Evolutionary conservation across 2,329 filamentous ascomycete genomes (phyloP), one percentile per base, ranked within the genome.

Genomic region (Cytospora piceicola): DNA sequence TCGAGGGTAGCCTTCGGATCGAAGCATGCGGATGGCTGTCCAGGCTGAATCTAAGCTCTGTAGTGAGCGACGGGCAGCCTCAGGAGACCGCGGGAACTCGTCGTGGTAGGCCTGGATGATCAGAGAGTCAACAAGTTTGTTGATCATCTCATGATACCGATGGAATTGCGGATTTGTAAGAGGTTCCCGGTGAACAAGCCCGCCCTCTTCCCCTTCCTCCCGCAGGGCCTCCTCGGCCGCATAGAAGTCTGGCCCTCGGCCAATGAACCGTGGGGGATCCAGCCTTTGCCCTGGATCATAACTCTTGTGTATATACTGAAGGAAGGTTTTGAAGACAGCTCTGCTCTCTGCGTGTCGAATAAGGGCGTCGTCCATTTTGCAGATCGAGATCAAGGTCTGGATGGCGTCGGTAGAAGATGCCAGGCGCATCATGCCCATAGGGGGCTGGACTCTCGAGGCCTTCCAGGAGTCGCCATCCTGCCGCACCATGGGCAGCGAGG

Each of bases 1-100:
- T 29, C 64, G 57, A 4, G 76, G 76, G 67, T 76, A 77, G 55
- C 76, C 76, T 3, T 76, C 74, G 3, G 72, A 74, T 20, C 73
- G 70, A 51, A 78, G 68, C 72, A 77, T 63, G 5, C 72, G 71
- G 11, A 77, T 73, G n/a, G 71, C 70, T 20, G 69, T 74, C 68
- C 67, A 71, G 0, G 73, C 70, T 27, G 76, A 77, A 34, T 77
- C 74, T 14, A 74, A 69, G 53, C 71, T 74, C 34, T 69, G 59
- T n/a, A 70, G 68, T 24, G 70, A 61, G 2, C 56, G 24, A 12
- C 62, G 68, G 11, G 69, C 67, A 8, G 65, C 66, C 2, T 64
- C 69, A 3, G 70, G 67, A 30, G 71, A 69, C n/a, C 70, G 60
- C 1, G 69, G 65, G 53, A 70, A 62, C 32, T 69, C 68, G 22